A percentile compares a stretch with the other conserved stretches of the same genome.
phyloP scores from a whole-genome alignment of 1,284 basidiomycete genomes.

The Thelephora terrestris region DNA sequence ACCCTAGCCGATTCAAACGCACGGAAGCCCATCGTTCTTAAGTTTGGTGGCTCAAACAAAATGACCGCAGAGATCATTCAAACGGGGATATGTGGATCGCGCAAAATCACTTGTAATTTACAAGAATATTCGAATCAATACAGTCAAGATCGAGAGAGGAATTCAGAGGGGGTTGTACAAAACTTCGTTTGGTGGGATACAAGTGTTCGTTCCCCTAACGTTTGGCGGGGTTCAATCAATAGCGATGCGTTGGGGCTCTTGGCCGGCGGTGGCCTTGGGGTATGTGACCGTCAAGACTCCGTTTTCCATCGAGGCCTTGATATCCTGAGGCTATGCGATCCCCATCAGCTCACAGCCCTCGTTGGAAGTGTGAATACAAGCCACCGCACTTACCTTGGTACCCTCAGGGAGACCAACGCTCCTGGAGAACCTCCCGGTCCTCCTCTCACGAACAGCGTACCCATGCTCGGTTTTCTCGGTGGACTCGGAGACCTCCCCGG shows the following conservation, averaged over 20 bases:
- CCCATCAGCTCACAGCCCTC: constrained; percentile 2
- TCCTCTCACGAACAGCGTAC: constrained; percentile 40
- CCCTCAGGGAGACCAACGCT: constrained; percentile 36
- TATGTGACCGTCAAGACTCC: constrained; percentile 34
- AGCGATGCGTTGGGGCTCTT: constrained; percentile 26
- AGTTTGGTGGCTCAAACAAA: no score
- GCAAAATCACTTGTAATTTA: no score
- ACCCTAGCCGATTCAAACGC: no score
- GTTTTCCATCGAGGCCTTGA: constrained; percentile 34
- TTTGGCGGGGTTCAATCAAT: constrained; percentile 17
- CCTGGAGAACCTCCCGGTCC: constrained; percentile 37
- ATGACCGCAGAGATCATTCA: no score
- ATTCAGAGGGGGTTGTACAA: no score
- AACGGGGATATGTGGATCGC: no score
- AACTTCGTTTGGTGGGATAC: no score
- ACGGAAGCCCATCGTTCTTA: no score
- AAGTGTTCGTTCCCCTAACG: no score
- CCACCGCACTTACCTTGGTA: constrained; percentile 28
- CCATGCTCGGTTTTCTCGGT: constrained; percentile 30
- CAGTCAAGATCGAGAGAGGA: no score
- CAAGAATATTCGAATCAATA: no score
- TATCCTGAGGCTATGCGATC: constrained; percentile 24
- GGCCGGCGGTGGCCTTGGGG: constrained; percentile 29
- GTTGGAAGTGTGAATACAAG: neutral
- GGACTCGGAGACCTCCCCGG: constrained; percentile 29